A percentile compares a stretch with the other conserved stretches of the same genome.
These are phyloP conservation scores for Lichtheimia ramosa DNA, from an alignment of 371 early-diverging fungal species.

Conservation along the genomic window DNA sequence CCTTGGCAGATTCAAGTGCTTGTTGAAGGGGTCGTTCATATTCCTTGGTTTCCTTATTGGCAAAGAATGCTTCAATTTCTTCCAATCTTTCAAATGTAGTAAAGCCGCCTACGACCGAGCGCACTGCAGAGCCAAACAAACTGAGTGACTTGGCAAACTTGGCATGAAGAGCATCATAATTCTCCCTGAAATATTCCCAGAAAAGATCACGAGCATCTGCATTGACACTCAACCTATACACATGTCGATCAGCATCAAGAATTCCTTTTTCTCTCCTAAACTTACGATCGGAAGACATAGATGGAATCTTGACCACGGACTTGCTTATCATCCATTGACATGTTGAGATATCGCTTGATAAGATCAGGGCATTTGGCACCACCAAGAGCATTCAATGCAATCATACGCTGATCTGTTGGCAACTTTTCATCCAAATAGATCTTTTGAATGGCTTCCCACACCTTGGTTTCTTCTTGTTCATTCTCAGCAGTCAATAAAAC, in stretches of 20 bases:
- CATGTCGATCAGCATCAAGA: too few relatives aligned
- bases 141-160: slow-evolving; percentile 74
- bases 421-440: slow-evolving; percentile 69
- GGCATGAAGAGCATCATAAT: slow-evolving; percentile 66
- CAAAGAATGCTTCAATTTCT: slow-evolving; percentile 76
- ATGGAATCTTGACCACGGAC: slow-evolving; percentile 86
- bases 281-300: slow-evolving; percentile 52
- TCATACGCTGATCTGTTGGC: slow-evolving; percentile 75
- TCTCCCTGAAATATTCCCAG: slow-evolving; percentile 79
- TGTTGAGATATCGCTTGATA: slow-evolving; percentile 60
- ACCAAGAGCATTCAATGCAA: slow-evolving; percentile 80
- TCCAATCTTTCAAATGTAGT: slow-evolving; percentile 61
- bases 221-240: slow-evolving; percentile 51
- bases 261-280: neutral
- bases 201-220: slow-evolving; percentile 63
- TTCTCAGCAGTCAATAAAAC: slow-evolving; percentile 69
- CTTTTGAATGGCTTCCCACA: slow-evolving; percentile 72
- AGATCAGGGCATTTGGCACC: slow-evolving; percentile 59
- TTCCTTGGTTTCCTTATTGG: slow-evolving; percentile 70
- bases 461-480: slow-evolving; percentile 54
- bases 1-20: slow-evolving; percentile 80
- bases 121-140: slow-evolving; percentile 75
- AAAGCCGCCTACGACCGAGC: slow-evolving; percentile 71
- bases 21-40: slow-evolving; percentile 79
- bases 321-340: slow-evolving; percentile 65